These are phyloP conservation scores for Umbelopsis sp. DNA, from an alignment of 192 early-diverging fungal genomes.

Conservation along the genomic window DNA sequence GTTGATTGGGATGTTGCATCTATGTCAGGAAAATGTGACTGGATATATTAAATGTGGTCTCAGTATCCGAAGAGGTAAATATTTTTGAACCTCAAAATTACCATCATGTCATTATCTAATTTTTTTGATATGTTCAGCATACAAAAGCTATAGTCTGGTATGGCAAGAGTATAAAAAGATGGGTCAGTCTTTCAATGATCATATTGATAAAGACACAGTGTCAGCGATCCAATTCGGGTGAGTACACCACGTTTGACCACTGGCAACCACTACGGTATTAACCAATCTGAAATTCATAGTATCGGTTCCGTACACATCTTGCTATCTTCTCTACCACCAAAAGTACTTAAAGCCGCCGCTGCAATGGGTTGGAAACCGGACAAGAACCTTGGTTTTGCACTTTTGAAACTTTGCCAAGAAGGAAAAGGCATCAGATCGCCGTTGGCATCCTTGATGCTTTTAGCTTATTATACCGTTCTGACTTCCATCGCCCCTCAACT, in stretches of 20 bases:
- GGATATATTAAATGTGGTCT: conserved; percentile 34
- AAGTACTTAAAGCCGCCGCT: conserved; percentile 49
- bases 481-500: conserved; percentile 56
- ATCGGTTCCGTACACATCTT: conserved; percentile 46
- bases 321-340: conserved; percentile 49
- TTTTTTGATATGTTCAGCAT: conserved; percentile 31
- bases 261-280: not conserved
- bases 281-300: conserved; percentile 10
- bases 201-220: conserved; percentile 53
- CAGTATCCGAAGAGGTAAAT: conserved; percentile 48
- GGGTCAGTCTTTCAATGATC: conserved; percentile 43
- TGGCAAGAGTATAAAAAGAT: conserved; percentile 56
- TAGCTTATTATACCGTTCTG: conserved; percentile 54
- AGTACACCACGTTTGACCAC: conserved; percentile 1
- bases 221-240: conserved; percentile 57
- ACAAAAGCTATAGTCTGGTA: conserved; percentile 52
- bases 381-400: conserved; percentile 51
- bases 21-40: conserved; percentile 28
- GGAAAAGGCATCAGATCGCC: conserved; percentile 53
- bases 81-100: not conserved
- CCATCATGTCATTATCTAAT: not conserved
- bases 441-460: conserved; percentile 50
- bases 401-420: conserved; percentile 47
- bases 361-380: conserved; percentile 54
- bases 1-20: conserved; percentile 29